A percentile compares a stretch with the other conserved stretches of the same genome.
phyloP scores from a whole-genome alignment of 257 asterid species.

The Solanum bukasovii region DNA sequence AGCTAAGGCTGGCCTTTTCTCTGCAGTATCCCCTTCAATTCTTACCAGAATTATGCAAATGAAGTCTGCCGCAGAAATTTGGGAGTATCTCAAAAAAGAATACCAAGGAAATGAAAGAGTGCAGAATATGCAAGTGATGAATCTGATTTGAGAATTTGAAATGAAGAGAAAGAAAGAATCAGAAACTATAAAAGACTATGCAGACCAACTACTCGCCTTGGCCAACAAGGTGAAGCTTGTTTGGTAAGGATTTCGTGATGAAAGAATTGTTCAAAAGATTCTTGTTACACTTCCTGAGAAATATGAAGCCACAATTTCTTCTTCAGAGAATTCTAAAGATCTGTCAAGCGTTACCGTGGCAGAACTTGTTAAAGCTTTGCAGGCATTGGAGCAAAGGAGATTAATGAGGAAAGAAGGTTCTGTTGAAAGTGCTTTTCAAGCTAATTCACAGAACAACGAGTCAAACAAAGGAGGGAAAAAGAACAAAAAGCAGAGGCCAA shows the following conservation, averaged over 20 bases:
- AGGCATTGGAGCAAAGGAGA: not conserved
- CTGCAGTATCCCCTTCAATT: not conserved
- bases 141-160: not conserved
- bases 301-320: not conserved
- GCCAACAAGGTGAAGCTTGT: not conserved
- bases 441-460: not conserved
- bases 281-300: not conserved
- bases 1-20: not conserved
- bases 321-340: not conserved
- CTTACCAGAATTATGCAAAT: not conserved
- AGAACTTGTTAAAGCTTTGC: not conserved
- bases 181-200: not conserved
- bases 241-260: not conserved
- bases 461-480: not conserved
- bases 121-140: not conserved
- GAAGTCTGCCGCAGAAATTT: not conserved
- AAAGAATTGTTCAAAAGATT: not conserved
- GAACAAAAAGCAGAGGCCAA: not conserved
- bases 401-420: not conserved
- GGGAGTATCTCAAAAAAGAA: not conserved
- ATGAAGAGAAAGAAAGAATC: not conserved
- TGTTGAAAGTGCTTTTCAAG: not conserved
- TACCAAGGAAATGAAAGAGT: not conserved
- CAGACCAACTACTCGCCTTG: not conserved
- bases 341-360: not conserved